Percentiles rank a stretch among this genome's conserved stretches.
Evolutionary conservation across 2,329 filamentous ascomycete species (phyloP).

Genomic region (Corniculantispora saksenae): DNA sequence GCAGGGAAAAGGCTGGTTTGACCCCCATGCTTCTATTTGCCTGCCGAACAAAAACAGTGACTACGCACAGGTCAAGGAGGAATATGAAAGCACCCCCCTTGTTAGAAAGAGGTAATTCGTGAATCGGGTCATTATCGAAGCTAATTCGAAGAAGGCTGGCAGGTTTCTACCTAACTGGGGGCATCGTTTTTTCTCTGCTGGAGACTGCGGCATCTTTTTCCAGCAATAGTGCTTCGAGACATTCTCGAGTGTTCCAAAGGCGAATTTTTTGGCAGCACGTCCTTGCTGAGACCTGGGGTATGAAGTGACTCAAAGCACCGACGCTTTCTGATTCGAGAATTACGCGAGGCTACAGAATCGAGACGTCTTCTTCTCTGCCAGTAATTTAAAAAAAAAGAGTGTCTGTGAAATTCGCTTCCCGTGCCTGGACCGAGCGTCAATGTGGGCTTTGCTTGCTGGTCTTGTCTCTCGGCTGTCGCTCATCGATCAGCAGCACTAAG

Average conservation of each 20-base stretch:
- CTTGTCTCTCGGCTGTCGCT: slow-evolving; percentile 1
- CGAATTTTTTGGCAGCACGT: background rate
- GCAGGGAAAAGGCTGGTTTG: too few relatives aligned
- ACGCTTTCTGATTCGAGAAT: background rate
- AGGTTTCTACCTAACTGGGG: too few relatives aligned
- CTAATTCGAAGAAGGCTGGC: too few relatives aligned
- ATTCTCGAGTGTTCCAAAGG: background rate
- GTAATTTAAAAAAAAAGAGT: background rate
- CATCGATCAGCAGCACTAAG: background rate
- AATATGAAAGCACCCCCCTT: background rate
- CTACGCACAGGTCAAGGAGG: background rate
- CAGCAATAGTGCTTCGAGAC: slow-evolving; percentile 3
- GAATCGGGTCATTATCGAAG: background rate
- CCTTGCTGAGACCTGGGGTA: background rate
- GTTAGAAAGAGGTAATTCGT: background rate
- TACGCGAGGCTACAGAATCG: background rate
- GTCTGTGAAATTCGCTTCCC: background rate
- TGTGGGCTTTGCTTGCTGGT: too few relatives aligned
- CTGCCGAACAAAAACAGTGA: background rate
- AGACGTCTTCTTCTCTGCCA: too few relatives aligned
- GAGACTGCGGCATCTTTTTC: too few relatives aligned
- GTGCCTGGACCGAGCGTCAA: background rate
- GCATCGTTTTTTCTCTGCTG: too few relatives aligned
- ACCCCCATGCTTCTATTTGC: background rate
- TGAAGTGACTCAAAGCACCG: background rate